Evolutionary conservation across 2,329 filamentous ascomycete species (phyloP), one percentile per base, ranked within the genome.

Genomic region (Trichoderma afroharzianum): DNA sequence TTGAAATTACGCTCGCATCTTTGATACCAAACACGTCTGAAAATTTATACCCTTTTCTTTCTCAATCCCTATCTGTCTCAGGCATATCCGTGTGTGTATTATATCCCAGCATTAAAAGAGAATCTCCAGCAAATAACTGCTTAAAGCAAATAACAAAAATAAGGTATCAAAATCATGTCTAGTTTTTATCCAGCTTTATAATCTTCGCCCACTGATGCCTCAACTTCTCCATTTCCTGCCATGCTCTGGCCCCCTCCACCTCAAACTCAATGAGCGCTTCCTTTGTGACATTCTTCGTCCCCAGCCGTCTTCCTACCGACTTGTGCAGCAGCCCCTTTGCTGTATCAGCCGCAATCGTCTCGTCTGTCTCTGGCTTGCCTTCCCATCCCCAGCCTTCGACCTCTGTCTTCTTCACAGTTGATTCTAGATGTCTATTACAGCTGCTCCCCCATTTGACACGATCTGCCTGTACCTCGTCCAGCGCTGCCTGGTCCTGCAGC

Each of bases 371-470:
- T n/a, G 85, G 83, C 11, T 81, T 83, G 70, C 92, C 90, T 74
- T 88, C 84, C 81, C 90, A 91, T 0, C 94, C 95, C 94, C 95
- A 98, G 8, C 94, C 93, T 57, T 93, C 90, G 3, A 97, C 91
- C 80, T 97, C 93, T 1, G 94, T 97, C 76, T 89, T 89, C 81
- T 91, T 92, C 6, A 93, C 88, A 50, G 86, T 83, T 72, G 88
- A 86, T 24, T 85, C 82, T 0, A 91, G 90, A 69, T 82, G 80
- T 12, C 87, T 80, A 74, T 91, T 87, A 9, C 87, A 87, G n/a
- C 89, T 88, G 33, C 92, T 92, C 3, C 95, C 95, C 95, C 95
- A 98, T 83, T 98, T 98, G 70, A 84, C 64, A 81, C 87, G 79
- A 85, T 90, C 73, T 4, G 85, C 87, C 32, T 78, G 84, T 47